These are phyloP conservation scores for Ceriops decandra DNA, from an alignment of 345 rosid genomes.

Conservation along the genomic window DNA sequence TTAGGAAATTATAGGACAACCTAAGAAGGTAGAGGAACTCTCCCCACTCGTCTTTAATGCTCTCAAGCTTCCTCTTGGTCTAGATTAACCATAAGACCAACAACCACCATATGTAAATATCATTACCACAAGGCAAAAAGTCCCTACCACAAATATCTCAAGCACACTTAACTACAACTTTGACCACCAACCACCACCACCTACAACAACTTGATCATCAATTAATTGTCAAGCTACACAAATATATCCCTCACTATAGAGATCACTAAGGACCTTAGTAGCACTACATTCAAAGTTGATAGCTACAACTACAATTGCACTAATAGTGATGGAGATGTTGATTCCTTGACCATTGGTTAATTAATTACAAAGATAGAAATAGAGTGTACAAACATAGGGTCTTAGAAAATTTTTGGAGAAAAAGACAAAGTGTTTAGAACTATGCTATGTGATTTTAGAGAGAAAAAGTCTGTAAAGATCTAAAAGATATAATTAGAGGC, in stretches of 20 bases:
- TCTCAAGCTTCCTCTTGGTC: conserved; percentile 56
- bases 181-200: conserved; percentile 99
- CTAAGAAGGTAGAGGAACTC: conserved; percentile 88
- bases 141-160: conserved; percentile 38
- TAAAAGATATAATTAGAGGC: neutral
- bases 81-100: conserved; percentile 92
- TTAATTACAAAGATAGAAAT: neutral
- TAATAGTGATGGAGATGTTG: conserved; percentile 17
- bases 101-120: conserved; percentile 88
- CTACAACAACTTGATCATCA: conserved; percentile 89
- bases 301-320: conserved; percentile 3
- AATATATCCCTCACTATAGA: conserved; percentile 92
- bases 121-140: conserved; percentile 59
- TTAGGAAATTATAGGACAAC: conserved; percentile 76
- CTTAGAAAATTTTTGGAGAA: neutral
- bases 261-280: conserved; percentile 77
- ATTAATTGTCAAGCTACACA: conserved; percentile 85
- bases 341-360: conserved; percentile 29
- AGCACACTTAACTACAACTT: conserved; percentile 97
- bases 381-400: neutral
- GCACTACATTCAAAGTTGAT: conserved; percentile 11
- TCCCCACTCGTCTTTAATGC: conserved; percentile 79
- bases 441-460: neutral
- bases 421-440: no score
- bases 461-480: neutral